Conservation (phyloP, 345 rosid species). For the Noccaea bulbosa region DNA sequence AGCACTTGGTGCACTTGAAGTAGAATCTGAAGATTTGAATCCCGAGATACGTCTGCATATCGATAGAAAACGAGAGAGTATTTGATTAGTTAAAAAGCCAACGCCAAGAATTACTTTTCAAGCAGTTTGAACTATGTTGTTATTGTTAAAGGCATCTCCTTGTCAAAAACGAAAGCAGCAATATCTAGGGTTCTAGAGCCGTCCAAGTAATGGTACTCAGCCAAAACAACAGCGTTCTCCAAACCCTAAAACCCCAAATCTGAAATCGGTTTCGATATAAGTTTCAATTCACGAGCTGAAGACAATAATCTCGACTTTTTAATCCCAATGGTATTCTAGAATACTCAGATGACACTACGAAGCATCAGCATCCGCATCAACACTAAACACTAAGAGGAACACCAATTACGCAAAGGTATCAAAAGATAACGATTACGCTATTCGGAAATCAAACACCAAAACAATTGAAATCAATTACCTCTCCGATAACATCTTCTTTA, state of each 20-base stretch:
- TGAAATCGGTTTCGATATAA: constrained; percentile 8
- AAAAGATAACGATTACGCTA: background rate
- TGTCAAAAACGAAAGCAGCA: background rate
- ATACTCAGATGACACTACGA: background rate
- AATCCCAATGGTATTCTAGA: background rate
- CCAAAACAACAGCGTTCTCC: constrained; percentile 3
- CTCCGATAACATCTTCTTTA: constrained; percentile 86
- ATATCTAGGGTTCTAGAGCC: background rate
- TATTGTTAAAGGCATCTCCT: constrained; percentile 11
- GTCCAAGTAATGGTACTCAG: background rate
- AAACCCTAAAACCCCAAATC: constrained; percentile 43
- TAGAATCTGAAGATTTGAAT: constrained; percentile 90
- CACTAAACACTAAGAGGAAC: background rate
- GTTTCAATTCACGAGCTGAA: background rate
- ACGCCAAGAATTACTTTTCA: background rate
- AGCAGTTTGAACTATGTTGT: background rate
- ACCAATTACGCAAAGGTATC: constrained; percentile 1
- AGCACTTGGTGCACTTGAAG: constrained; percentile 93
- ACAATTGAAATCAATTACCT: constrained; percentile 50
- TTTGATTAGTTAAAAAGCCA: background rate
- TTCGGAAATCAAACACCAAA: background rate
- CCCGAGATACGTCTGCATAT: constrained; percentile 81
- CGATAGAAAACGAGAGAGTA: background rate
- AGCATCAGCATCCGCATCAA: constrained; percentile 2
- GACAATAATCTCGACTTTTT: background rate